Conservation (phyloP, 164 flowering plant species). For the Amborella trichopoda region DNA sequence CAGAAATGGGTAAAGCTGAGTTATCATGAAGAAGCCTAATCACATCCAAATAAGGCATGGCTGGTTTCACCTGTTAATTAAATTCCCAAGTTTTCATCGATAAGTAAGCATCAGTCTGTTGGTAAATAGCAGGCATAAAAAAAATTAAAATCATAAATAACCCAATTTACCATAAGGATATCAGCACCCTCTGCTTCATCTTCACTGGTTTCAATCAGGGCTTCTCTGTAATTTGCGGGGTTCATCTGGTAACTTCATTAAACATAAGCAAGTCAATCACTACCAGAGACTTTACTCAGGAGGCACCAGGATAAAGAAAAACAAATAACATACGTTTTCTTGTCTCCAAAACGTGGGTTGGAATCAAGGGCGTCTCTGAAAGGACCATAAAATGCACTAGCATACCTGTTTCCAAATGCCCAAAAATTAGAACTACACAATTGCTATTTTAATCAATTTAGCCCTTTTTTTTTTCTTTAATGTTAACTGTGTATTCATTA, state of each 20-base stretch:
- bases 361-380: constrained; percentile 95
- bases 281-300: too few relatives aligned
- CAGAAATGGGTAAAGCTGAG: constrained; percentile 84
- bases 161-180: constrained; percentile 60
- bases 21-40: constrained; percentile 76
- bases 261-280: too few relatives aligned
- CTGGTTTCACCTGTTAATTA: constrained; percentile 74
- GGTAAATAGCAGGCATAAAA: neutral
- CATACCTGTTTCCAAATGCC: constrained; percentile 78
- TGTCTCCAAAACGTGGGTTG: constrained; percentile 98
- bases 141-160: neutral
- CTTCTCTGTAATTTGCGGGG: constrained; percentile 93
- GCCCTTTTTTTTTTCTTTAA: too few relatives aligned
- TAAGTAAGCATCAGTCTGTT: neutral
- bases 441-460: neutral
- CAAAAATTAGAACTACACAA: neutral
- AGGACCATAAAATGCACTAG: constrained; percentile 95
- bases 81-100: neutral
- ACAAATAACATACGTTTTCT: constrained; percentile 57
- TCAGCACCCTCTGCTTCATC: constrained; percentile 97
- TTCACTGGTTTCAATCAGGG: constrained; percentile 56
- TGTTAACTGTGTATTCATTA: too few relatives aligned
- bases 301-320: too few relatives aligned
- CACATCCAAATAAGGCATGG: constrained; percentile 85
- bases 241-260: constrained; percentile 88